Evolutionary conservation across 1,284 basidiomycete genomes (phyloP).

Genomic region (Cutaneotrichosporon daszewskae): DNA sequence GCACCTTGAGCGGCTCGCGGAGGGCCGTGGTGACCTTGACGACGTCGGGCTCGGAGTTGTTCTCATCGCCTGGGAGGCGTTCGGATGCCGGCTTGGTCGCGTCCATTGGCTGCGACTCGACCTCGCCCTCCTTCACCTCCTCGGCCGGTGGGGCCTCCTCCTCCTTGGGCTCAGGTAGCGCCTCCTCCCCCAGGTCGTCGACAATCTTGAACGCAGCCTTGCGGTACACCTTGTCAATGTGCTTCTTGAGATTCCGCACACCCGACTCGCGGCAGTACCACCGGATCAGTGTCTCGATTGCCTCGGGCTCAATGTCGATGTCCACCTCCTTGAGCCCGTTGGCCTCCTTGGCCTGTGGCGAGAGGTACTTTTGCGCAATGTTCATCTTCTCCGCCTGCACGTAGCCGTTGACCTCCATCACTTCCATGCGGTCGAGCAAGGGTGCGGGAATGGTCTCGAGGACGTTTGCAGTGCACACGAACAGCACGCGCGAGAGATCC

Average conservation of each 20-base stretch:
- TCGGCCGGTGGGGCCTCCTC: slow-evolving; percentile 11
- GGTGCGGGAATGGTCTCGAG: slow-evolving; percentile 96
- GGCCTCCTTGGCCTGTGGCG: slow-evolving; percentile 88
- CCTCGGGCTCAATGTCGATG: slow-evolving; percentile 66
- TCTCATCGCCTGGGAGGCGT: slow-evolving; percentile 38
- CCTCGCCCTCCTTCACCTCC: neutral
- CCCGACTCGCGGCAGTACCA: slow-evolving; percentile 97
- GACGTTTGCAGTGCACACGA: slow-evolving; percentile 95
- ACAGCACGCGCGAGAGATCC: slow-evolving; percentile 90
- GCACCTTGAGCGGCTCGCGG: slow-evolving; percentile 75
- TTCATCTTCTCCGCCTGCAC: slow-evolving; percentile 93
- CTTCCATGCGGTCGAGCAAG: slow-evolving; percentile 93
- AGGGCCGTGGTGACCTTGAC: slow-evolving; percentile 60
- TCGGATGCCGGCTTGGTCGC: slow-evolving; percentile 43
- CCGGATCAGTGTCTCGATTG: slow-evolving; percentile 86
- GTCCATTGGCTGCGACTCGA: neutral
- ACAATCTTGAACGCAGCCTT: slow-evolving; percentile 94
- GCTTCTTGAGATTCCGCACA: slow-evolving; percentile 88
- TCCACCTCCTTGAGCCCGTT: slow-evolving; percentile 80
- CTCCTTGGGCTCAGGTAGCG: slow-evolving; percentile 62
- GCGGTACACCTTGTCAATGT: slow-evolving; percentile 97
- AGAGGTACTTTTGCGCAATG: slow-evolving; percentile 87
- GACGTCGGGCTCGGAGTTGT: slow-evolving; percentile 24
- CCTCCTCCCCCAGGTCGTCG: slow-evolving; percentile 81
- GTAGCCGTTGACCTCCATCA: slow-evolving; percentile 93